phyloP scores from a whole-genome alignment of 208 protist genomes.

The Kentomonas sorsogonicus region DNA sequence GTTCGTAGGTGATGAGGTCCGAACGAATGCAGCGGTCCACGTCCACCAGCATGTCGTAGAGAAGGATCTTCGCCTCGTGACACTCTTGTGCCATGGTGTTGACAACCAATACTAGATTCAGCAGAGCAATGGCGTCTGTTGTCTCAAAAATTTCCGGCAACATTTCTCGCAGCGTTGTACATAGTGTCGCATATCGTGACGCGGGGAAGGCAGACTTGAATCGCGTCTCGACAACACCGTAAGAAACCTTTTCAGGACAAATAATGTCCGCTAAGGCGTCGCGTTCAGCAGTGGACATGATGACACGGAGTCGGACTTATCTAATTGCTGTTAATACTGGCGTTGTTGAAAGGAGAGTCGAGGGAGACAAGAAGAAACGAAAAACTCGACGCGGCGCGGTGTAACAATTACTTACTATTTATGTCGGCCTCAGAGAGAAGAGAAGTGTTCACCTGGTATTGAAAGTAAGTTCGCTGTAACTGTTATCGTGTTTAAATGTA shows the following conservation, averaged over 20 bases:
- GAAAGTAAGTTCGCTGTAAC: too few relatives aligned
- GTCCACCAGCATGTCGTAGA: conserved; percentile 62
- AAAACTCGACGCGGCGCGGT: too few relatives aligned
- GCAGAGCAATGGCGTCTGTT: conserved; percentile 37
- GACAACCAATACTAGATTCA: conserved; percentile 45
- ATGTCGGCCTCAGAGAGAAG: too few relatives aligned
- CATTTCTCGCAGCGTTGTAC: conserved; percentile 27
- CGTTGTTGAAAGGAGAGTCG: too few relatives aligned
- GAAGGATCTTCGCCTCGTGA: conserved; percentile 40
- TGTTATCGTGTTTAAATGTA: too few relatives aligned
- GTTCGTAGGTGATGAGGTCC: conserved; percentile 58
- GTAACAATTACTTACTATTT: too few relatives aligned
- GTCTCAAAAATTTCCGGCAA: conserved; percentile 38
- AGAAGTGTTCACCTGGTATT: too few relatives aligned
- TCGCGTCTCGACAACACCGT: conserved; percentile 35
- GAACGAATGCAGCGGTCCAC: conserved; percentile 54
- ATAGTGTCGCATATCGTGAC: conserved; percentile 30
- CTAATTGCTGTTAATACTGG: too few relatives aligned
- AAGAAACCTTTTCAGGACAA: conserved; percentile 28
- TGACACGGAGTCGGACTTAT: too few relatives aligned
- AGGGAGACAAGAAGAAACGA: too few relatives aligned
- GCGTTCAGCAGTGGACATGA: too few relatives aligned
- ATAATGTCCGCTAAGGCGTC: too few relatives aligned
- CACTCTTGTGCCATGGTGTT: conserved; percentile 51
- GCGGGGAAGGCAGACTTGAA: conserved; percentile 47